Evolutionary conservation across 805 yeast species (phyloP), one percentile per base, ranked within the genome.

Genomic region (Candida tibetensis): DNA sequence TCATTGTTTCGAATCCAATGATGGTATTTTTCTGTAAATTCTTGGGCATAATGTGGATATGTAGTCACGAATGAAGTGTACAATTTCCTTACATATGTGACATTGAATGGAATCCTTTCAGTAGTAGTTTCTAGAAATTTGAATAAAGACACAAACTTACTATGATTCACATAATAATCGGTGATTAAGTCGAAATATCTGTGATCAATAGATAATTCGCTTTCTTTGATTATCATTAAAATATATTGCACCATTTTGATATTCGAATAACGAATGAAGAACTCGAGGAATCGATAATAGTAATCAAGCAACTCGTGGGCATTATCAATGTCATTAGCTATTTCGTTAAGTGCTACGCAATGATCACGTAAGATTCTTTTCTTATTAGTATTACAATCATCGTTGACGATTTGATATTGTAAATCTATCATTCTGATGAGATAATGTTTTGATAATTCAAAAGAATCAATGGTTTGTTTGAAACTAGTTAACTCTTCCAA

Each of bases 41-140:
- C 46, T 7, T 35, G 46, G 0, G 64, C 62, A 16, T 53, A 47
- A 33, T 62, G 53, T 1, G 72, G 71, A 36, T 62, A 68, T 1
- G 64, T 49, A 19, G 45, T 45, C 5, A 67, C 51, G 44, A 65
- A 67, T 2, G 64, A 46, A 10, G 62, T 57, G 36, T 54, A 64
- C 5, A 62, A 36, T 25, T 48, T 47, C 19, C 46, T 46, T n/a
- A 62, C 39, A 32, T 48, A 60, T 4, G 48, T 41, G 12, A 49
- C 50, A 30, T 56, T 52, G 37, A 57, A 62, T 10, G 31, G 40
- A n/a, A 48, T 44, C 32, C 42, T 40, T 21, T 32, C 41, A 15
- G 42, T 47, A 6, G 45, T 45, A 17, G 48, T 49, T 13, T 44
- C 39, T 30, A 64, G 32, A 38, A 58, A 60, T 36, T 52, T 48